phyloP scores from a whole-genome alignment of 2,329 filamentous ascomycete genomes.

The Paracorniculantispora psalliotae region DNA sequence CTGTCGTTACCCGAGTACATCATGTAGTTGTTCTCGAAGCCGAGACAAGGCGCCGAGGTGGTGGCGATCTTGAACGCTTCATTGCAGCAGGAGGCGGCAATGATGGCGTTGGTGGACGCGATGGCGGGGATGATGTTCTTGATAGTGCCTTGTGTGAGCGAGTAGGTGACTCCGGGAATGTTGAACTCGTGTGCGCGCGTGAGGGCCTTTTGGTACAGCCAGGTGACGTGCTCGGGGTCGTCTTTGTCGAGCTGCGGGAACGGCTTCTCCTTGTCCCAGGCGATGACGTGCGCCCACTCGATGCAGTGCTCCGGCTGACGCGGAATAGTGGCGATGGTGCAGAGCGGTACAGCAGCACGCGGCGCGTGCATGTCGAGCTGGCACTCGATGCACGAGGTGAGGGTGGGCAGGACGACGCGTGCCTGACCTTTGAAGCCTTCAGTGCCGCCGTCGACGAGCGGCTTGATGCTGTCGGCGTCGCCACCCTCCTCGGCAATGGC shows the following conservation, averaged over 20 bases:
- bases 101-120: conserved; percentile 93
- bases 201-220: conserved; percentile 85
- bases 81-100: conserved; percentile 92
- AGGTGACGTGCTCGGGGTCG: conserved; percentile 94
- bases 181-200: conserved; percentile 80
- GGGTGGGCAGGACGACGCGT: conserved; percentile 82
- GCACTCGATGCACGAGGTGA: conserved; percentile 96
- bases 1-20: conserved; percentile 97
- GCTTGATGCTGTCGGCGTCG: conserved; percentile 76
- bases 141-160: conserved; percentile 92
- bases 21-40: conserved; percentile 87
- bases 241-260: conserved; percentile 89
- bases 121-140: conserved; percentile 99
- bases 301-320: conserved; percentile 97
- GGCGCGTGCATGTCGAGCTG: conserved; percentile 98
- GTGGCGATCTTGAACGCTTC: conserved; percentile 95
- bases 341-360: conserved; percentile 92
- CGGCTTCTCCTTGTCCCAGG: conserved; percentile 83
- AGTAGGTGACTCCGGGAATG: conserved; percentile 89
- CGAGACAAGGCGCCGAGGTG: conserved; percentile 72
- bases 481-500: conserved; percentile 76
- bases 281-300: conserved; percentile 98
- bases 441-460: conserved; percentile 91
- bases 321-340: conserved; percentile 92
- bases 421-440: conserved; percentile 98